A percentile compares a stretch with the other conserved stretches of the same genome.
These are phyloP conservation scores for Bassia scoparia DNA, from an alignment of 148 eudicot genomes.

Conservation along the genomic window DNA sequence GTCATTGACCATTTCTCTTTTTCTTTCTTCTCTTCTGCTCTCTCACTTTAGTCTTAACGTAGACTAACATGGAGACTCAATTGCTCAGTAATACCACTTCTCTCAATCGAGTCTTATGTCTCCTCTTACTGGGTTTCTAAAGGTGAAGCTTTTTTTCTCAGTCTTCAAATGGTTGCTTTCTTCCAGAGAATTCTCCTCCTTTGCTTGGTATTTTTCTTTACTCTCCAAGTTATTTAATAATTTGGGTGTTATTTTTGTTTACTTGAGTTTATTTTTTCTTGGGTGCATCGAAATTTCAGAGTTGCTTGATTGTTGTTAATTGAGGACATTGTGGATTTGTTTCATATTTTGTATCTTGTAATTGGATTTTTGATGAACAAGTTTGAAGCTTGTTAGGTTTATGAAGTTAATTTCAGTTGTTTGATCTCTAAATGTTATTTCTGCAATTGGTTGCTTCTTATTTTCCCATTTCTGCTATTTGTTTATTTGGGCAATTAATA, in stretches of 20 bases:
- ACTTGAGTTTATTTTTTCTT: background rate
- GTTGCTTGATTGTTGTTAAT: background rate
- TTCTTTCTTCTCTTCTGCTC: background rate
- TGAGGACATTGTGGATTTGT: background rate
- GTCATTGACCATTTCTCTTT: background rate
- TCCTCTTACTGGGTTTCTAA: background rate
- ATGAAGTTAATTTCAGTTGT: background rate
- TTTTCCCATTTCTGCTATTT: background rate
- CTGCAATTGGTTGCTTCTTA: background rate
- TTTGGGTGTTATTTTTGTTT: background rate
- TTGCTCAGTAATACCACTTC: background rate
- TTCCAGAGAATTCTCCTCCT: slow-evolving; percentile 20
- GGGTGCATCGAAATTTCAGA: too few relatives aligned
- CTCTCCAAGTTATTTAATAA: background rate
- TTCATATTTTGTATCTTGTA: background rate
- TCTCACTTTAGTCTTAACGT: background rate
- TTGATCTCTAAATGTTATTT: background rate
- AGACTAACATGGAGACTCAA: slow-evolving; percentile 14
- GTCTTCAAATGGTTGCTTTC: slow-evolving; percentile 14
- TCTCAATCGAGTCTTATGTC: background rate
- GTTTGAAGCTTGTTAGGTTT: background rate
- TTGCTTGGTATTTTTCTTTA: slow-evolving; percentile 14
- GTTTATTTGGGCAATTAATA: background rate
- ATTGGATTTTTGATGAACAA: background rate
- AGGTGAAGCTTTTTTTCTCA: background rate